phyloP scores from a whole-genome alignment of 2,329 filamentous ascomycete species.

The Fusarium penzigii region DNA sequence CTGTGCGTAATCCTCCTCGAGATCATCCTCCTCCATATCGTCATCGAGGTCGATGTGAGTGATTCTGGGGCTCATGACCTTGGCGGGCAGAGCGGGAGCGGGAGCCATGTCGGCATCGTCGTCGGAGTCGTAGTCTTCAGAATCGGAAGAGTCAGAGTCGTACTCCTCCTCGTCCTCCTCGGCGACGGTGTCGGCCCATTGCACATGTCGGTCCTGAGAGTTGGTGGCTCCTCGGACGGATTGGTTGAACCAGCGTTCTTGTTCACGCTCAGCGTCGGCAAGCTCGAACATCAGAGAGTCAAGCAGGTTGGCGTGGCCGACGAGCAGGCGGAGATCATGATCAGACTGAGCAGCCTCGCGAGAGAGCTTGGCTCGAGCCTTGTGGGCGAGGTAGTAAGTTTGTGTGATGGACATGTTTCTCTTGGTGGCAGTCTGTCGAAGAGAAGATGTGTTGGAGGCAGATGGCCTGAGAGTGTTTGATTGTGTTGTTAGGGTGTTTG shows the following conservation, averaged over 20 bases:
- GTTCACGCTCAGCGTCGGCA: constrained; percentile 89
- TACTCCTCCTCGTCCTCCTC: constrained; percentile 71
- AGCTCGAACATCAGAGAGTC: constrained; percentile 92
- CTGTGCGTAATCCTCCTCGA: constrained; percentile 65
- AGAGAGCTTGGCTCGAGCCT: constrained; percentile 94
- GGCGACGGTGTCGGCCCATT: constrained; percentile 81
- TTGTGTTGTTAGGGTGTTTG: constrained; percentile 29
- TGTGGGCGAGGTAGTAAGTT: constrained; percentile 98
- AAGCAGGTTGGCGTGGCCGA: constrained; percentile 97
- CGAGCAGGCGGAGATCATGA: constrained; percentile 91
- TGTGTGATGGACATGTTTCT: constrained; percentile 97
- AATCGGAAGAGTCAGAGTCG: constrained; percentile 63
- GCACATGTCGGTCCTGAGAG: constrained; percentile 70
- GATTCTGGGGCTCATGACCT: constrained; percentile 38
- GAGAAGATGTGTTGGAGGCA: constrained; percentile 29
- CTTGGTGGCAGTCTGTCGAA: constrained; percentile 47
- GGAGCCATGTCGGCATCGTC: constrained; percentile 62
- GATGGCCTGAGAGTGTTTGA: constrained; percentile 25
- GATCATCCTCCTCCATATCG: constrained; percentile 51
- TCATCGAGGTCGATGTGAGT: constrained; percentile 43
- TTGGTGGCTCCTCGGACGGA: constrained; percentile 75
- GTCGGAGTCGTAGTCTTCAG: constrained; percentile 49
- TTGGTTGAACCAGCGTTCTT: constrained; percentile 98
- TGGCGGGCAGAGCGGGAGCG: constrained; percentile 44
- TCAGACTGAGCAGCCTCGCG: constrained; percentile 86